Conservation (phyloP, 768 basidiomycete genomes). For the Leccinum incarnatum region DNA sequence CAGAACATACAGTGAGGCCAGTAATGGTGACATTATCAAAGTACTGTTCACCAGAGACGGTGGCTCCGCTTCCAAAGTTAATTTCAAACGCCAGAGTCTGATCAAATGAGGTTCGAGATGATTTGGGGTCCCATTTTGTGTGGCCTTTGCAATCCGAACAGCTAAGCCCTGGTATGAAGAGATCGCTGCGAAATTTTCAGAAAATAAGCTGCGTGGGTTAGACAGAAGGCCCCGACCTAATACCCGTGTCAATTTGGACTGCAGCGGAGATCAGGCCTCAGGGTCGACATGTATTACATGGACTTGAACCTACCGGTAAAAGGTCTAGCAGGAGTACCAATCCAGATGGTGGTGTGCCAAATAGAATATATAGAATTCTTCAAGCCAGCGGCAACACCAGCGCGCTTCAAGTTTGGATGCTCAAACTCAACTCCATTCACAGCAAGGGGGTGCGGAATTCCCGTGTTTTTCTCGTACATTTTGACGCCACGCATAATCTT, state of each 20-base stretch:
- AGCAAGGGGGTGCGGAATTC: not conserved
- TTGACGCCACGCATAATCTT: not conserved
- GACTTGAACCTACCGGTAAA: not conserved
- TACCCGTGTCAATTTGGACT: not conserved
- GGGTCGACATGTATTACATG: not conserved
- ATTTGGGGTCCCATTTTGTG: not conserved
- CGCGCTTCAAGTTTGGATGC: not conserved
- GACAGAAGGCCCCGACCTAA: not conserved
- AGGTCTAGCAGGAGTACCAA: not conserved
- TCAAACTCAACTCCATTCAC: not conserved
- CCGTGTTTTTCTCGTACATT: not conserved
- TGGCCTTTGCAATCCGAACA: not conserved
- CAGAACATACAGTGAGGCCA: not conserved
- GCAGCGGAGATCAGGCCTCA: not conserved
- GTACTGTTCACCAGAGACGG: not conserved
- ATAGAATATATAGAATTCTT: not conserved
- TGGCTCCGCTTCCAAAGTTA: not conserved
- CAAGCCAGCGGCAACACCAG: not conserved
- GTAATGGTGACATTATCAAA: not conserved
- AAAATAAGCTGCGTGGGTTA: not conserved
- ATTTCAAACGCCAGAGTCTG: not conserved
- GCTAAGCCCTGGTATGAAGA: not conserved
- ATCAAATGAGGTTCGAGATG: not conserved
- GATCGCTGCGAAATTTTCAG: not conserved
- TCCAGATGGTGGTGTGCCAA: not conserved